Percentiles rank a stretch among this genome's conserved stretches.
Conservation (phyloP, 2,329 filamentous ascomycete species). For the Lasiodiplodia gonubiensis region DNA sequence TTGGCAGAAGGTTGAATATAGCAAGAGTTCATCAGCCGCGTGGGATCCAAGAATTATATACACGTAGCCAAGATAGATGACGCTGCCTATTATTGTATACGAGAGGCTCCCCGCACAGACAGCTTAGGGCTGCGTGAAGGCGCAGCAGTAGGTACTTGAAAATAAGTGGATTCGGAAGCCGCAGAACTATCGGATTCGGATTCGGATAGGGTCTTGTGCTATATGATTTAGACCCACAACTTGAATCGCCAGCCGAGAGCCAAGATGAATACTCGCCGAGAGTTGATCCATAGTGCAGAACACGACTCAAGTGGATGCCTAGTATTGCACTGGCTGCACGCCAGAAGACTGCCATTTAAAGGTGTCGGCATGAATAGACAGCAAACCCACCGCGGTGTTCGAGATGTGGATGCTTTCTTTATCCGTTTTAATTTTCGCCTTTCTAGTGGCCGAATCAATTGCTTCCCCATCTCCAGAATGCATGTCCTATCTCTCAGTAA, state of each 20-base stretch:
- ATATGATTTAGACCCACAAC: background rate
- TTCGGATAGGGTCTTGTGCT: no score
- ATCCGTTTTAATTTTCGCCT: background rate
- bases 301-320: background rate
- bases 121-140: background rate
- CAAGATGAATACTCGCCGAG: background rate
- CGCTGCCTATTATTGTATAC: background rate
- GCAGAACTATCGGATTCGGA: no score
- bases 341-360: background rate
- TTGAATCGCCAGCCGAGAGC: background rate
- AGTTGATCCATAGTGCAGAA: background rate
- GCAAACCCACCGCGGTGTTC: background rate
- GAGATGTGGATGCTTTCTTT: background rate
- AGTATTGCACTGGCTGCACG: background rate
- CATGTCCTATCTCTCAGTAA: background rate
- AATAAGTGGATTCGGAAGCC: no score
- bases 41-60: background rate
- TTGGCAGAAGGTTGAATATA: background rate
- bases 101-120: background rate
- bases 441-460: background rate
- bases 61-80: background rate
- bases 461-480: background rate
- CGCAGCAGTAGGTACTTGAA: no score
- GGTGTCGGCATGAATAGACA: background rate
- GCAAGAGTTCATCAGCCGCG: background rate